Evolutionary conservation across 2,329 filamentous ascomycete species (phyloP), one percentile per base, ranked within the genome.

Genomic region (Ophiocordyceps robertsii): DNA sequence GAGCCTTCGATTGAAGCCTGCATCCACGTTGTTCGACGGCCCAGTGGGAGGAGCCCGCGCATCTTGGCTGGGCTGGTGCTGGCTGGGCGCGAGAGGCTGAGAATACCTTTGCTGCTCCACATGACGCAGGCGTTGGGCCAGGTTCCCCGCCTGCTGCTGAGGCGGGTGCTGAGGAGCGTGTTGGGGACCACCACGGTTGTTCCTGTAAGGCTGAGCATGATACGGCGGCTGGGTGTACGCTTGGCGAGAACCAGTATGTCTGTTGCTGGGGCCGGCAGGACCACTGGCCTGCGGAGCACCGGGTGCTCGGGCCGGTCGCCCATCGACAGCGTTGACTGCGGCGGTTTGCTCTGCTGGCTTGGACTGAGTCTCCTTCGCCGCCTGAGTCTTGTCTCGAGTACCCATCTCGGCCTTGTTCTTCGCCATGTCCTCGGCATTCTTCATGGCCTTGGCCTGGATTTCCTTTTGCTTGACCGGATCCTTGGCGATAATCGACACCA

Each of bases 401-500:
- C 62, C 54, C 21, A 61, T 49, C 40, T 68, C 68, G 16, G 67
- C 56, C 56, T 79, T 79, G 43, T 74, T 67, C 52, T 77, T 72
- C 4, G 66, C 64, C 42, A 74, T 62, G 48, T 80, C 75, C 47
- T 86, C 80, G 3, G 79, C 80, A 50, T 90, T 82, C 55, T 79
- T 77, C 46, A 85, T 78, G 1, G 87, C 87, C 61, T 89, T 93
- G 53, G 88, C 83, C 55, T 95, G 82, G 48, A 98, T 96, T 56
- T 89, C 80, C 55, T 88, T 80, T 63, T 96, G 92, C 66, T 95
- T 98, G 38, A 70, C 74, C n/a, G 88, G 88, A 57, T 98, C 92
- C 60, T 96, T 98, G 45, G 92, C 90, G 46, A 98, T 82, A 51
- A 98, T 98, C 2, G 86, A 82, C 27, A 98, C 88, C 31, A 98